Conservation (phyloP, 768 basidiomycete genomes). For the Cystobasidium ongulense region DNA sequence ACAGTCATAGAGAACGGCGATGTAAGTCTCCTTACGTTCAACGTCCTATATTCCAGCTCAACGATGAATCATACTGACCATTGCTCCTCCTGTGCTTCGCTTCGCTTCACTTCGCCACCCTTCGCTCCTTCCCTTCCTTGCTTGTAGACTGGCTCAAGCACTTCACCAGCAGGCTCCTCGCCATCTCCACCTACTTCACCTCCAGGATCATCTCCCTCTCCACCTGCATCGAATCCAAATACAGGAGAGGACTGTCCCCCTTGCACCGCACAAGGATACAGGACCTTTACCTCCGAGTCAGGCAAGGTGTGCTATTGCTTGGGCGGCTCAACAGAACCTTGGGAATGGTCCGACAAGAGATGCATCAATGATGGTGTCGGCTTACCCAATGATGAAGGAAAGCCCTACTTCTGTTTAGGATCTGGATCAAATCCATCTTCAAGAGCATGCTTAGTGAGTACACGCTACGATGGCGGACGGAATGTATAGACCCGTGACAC, state of each 20-base stretch:
- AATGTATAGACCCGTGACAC: not conserved
- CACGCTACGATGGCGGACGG: not conserved
- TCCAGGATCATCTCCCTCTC: not conserved
- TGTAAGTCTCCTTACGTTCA: not conserved
- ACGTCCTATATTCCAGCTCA: too few relatives aligned
- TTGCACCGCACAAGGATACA: not conserved
- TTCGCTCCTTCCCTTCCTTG: too few relatives aligned
- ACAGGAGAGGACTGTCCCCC: not conserved
- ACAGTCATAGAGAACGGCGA: not conserved
- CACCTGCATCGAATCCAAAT: not conserved
- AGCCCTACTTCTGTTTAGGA: slow-evolving; percentile 4
- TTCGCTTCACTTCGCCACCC: not conserved
- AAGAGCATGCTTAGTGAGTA: slow-evolving; percentile 3
- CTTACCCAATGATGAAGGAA: not conserved
- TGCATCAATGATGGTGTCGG: not conserved
- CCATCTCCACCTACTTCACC: not conserved
- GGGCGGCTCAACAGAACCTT: not conserved
- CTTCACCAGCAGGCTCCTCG: too few relatives aligned
- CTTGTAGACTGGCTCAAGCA: not conserved
- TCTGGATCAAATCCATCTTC: not conserved
- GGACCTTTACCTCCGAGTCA: not conserved
- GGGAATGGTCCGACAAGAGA: not conserved
- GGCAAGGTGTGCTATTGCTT: not conserved
- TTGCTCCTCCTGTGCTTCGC: too few relatives aligned
- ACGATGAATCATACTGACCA: too few relatives aligned